These are phyloP conservation scores for Cyberlindnera lachancei DNA, from an alignment of 805 yeast genomes.

Conservation along the genomic window DNA sequence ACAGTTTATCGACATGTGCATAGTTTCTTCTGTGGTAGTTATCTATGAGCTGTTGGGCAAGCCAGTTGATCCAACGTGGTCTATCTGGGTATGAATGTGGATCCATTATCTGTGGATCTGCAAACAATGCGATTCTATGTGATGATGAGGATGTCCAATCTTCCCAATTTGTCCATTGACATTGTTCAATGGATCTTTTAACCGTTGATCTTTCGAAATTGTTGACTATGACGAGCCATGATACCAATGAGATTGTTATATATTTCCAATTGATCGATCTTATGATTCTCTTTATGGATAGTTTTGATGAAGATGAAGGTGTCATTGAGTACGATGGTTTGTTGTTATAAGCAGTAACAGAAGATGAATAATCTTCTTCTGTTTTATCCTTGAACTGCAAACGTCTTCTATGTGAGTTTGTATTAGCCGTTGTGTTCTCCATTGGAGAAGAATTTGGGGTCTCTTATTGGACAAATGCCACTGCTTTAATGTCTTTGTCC, in stretches of 20 bases:
- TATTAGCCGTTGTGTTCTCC: too few species aligned
- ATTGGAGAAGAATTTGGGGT: too few species aligned
- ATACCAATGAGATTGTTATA: conserved; percentile 11
- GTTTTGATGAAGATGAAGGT: too few species aligned
- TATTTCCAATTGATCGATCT: conserved; percentile 8
- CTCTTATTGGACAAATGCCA: too few species aligned
- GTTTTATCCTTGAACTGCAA: conserved; percentile 4
- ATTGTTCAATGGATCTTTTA: conserved; percentile 33
- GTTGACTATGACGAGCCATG: conserved; percentile 40
- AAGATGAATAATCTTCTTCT: neutral
- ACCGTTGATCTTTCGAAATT: conserved; percentile 51
- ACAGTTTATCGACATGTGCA: conserved; percentile 42
- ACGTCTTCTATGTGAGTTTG: too few species aligned
- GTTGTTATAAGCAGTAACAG: too few species aligned
- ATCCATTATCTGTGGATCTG: conserved; percentile 95
- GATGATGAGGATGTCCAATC: conserved; percentile 37
- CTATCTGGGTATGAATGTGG: conserved; percentile 78
- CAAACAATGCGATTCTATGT: conserved; percentile 56
- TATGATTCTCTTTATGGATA: conserved; percentile 1
- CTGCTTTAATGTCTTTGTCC: too few species aligned
- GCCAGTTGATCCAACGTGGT: conserved; percentile 38
- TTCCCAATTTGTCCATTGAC: conserved; percentile 68
- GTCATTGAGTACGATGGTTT: too few species aligned
- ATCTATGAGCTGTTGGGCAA: conserved; percentile 64
- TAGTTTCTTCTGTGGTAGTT: conserved; percentile 75